Percentiles rank a stretch among this genome's conserved stretches.
Conservation (phyloP, 495 filamentous ascomycete genomes). For the Aspergillus taichungensis region DNA sequence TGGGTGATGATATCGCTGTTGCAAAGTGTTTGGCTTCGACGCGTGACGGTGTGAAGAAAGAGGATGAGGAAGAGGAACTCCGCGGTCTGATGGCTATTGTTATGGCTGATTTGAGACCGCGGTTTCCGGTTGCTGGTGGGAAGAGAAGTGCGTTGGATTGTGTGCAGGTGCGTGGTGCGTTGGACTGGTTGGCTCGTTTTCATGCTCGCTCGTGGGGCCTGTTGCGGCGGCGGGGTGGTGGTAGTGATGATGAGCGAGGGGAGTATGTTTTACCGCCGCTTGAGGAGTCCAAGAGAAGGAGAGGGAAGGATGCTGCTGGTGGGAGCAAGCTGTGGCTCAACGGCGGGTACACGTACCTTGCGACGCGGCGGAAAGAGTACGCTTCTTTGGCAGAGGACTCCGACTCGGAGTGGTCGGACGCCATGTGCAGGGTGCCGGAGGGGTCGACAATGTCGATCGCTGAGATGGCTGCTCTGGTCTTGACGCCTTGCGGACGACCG, state of each 20-base stretch:
- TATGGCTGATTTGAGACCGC: slow-evolving; percentile 25
- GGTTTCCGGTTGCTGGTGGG: slow-evolving; percentile 20
- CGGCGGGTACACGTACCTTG: slow-evolving; percentile 34
- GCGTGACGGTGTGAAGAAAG: slow-evolving; percentile 8
- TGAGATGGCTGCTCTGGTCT: slow-evolving; percentile 22
- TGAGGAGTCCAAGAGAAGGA: slow-evolving; percentile 16
- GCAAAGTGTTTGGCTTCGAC: slow-evolving; percentile 29
- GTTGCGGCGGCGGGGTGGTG: slow-evolving; percentile 1
- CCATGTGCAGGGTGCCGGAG: slow-evolving; percentile 11
- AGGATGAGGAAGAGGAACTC: slow-evolving; percentile 15
- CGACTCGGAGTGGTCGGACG: slow-evolving; percentile 25
- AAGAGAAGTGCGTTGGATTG: slow-evolving; percentile 18
- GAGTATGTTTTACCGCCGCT: slow-evolving; percentile 23
- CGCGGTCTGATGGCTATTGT: slow-evolving; percentile 25
- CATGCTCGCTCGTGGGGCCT: slow-evolving; percentile 20
- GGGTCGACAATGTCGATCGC: slow-evolving; percentile 16
- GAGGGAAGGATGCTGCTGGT: background rate
- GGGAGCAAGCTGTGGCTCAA: slow-evolving; percentile 25
- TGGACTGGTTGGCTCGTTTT: slow-evolving; percentile 28
- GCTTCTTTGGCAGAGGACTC: slow-evolving; percentile 17
- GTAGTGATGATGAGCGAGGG: slow-evolving; percentile 3
- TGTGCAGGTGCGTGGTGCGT: slow-evolving; percentile 19
- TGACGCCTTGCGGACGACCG: slow-evolving; percentile 20
- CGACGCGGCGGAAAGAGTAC: slow-evolving; percentile 28
- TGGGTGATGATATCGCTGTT: slow-evolving; percentile 19